These are phyloP conservation scores for Hypoxylon sp. DNA, from an alignment of 2,329 filamentous ascomycete genomes.

Conservation along the genomic window DNA sequence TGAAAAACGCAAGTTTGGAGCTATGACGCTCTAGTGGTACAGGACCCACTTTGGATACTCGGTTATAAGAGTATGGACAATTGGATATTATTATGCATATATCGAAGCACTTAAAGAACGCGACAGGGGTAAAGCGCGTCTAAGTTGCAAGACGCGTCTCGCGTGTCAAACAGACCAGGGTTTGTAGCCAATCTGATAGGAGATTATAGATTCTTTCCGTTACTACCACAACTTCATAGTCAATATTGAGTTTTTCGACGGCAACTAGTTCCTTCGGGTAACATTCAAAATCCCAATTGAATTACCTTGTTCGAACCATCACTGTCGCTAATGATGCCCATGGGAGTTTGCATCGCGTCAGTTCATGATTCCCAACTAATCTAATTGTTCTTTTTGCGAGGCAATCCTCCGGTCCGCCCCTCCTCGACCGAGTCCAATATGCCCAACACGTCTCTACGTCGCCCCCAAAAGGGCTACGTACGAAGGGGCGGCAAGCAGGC, in stretches of 20 bases:
- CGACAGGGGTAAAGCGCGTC: conserved; percentile 29
- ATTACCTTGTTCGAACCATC: conserved; percentile 2
- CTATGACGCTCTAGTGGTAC: conserved; percentile 39
- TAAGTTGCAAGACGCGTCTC: conserved; percentile 31
- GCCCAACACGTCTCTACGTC: conserved; percentile 72
- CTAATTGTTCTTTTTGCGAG: conserved; percentile 4
- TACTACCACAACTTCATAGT: conserved; percentile 17
- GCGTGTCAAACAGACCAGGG: conserved; percentile 31
- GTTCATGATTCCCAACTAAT: conserved; percentile 14
- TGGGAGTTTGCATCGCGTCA: conserved; percentile 3
- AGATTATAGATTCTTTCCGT: conserved; percentile 12
- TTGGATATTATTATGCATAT: conserved; percentile 28
- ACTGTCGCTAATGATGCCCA: conserved; percentile 28
- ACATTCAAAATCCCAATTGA: conserved; percentile 7
- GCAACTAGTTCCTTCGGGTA: not conserved
- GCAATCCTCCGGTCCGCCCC: conserved; percentile 9
- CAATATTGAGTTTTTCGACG: conserved; percentile 4
- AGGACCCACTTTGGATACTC: conserved; percentile 13
- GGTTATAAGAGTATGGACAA: conserved; percentile 2
- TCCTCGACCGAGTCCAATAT: conserved; percentile 57
- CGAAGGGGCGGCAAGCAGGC: conserved; percentile 76
- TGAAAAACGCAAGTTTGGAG: conserved; percentile 31
- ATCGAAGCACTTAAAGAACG: conserved; percentile 36
- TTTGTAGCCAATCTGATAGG: conserved; percentile 19
- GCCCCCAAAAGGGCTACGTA: conserved; percentile 76